Evolutionary conservation across 352 stramenopile species (phyloP), one percentile per base, ranked within the genome.

Genomic region (Halophytophthora polymorphica): DNA sequence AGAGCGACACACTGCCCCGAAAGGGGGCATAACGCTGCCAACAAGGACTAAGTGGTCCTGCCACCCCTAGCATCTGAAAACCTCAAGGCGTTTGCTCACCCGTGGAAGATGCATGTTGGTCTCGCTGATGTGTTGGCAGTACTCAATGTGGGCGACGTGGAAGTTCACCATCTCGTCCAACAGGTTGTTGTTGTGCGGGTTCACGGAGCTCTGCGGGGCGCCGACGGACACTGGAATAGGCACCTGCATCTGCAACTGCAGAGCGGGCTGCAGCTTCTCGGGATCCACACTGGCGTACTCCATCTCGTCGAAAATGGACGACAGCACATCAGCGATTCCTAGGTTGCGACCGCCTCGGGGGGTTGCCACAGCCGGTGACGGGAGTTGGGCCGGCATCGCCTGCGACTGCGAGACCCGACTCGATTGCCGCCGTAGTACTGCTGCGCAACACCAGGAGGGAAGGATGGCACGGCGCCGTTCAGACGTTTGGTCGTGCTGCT

Each of bases 121-220:
- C n/a, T n/a, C n/a, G n/a, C n/a, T n/a, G n/a, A n/a, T n/a, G n/a
- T n/a, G n/a, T n/a, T n/a, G n/a, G n/a, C 36, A 51, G 11, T 43
- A 44, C 53, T 67, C 45, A 40, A 73, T 69, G 25, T 69, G 57
- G 48, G 49, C 51, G 44, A 76, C 62, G 40, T 78, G 65, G 47
- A 76, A 78, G 55, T 56, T 66, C 31, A 78, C 64, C 55, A 78
- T 73, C 21, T 75, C 65, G 43, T 78, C 69, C 17, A 78, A 37
- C 21, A 78, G 29, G 36, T 64, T 73, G 8, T 48, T 18, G 38
- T 31, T 31, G 25, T 8, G 25, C 49, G 49, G 19, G 13, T 34
- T 17, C 29, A 21, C 25, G 35, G n/a, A 17, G 17, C 0, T 28
- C n/a, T 37, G n/a, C 19, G 36, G 2, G 19, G 11, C 47, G 36